Conservation (phyloP, 83 land plant genomes). For the Picea engelmannii region DNA sequence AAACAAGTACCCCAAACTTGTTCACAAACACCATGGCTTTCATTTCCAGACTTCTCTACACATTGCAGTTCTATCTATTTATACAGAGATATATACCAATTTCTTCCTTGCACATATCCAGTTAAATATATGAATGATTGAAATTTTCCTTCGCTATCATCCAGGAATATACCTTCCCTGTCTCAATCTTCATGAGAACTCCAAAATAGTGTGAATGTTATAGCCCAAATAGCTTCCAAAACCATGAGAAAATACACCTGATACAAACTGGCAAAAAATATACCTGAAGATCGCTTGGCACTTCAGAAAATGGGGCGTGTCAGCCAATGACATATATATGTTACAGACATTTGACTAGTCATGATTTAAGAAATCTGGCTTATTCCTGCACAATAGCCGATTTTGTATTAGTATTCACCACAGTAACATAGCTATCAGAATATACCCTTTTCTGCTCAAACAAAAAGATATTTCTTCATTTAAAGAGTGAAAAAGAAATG, state of each 20-base stretch:
- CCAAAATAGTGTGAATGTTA: neutral
- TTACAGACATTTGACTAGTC: neutral
- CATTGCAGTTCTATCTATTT: neutral
- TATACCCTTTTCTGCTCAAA: neutral
- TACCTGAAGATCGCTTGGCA: neutral
- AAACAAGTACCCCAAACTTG: neutral
- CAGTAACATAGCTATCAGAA: neutral
- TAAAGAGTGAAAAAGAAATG: too few species aligned
- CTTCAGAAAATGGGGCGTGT: neutral
- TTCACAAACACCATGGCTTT: neutral
- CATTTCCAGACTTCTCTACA: neutral
- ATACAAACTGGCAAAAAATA: slow-evolving; percentile 5
- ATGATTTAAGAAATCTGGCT: slow-evolving; percentile 6
- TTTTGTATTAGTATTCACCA: slow-evolving; percentile 4
- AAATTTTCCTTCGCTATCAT: neutral
- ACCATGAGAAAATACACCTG: neutral
- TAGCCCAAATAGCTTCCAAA: neutral
- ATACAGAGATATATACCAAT: neutral
- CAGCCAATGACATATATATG: neutral
- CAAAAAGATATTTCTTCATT: neutral
- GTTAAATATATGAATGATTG: neutral
- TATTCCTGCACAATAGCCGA: slow-evolving; percentile 1
- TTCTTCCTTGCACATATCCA: neutral
- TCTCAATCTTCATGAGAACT: neutral
- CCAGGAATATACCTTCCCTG: neutral